Percentiles rank a stretch among this genome's conserved stretches.
These are phyloP conservation scores for Cutaneotrichosporon dermatis DNA, from an alignment of 1,284 basidiomycete species.

Conservation along the genomic window DNA sequence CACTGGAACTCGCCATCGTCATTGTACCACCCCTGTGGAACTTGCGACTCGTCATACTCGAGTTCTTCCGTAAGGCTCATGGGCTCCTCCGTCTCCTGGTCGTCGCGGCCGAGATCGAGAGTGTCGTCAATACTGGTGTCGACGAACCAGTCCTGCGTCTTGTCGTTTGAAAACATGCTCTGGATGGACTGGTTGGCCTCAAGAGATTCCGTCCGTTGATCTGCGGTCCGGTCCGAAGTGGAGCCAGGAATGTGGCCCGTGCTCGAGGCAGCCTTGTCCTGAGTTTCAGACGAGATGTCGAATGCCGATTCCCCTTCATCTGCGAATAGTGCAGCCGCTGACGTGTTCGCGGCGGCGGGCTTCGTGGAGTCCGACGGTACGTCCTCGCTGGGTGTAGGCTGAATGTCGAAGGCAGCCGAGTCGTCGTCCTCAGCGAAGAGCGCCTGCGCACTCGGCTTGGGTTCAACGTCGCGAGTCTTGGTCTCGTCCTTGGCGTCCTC, in stretches of 20 bases:
- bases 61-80: constrained; percentile 8
- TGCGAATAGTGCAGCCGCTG: constrained; percentile 18
- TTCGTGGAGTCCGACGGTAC: background rate
- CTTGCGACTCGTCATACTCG: constrained; percentile 28
- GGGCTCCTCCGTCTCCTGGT: constrained; percentile 1
- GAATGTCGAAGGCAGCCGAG: constrained; percentile 4
- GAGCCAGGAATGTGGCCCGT: too few relatives aligned
- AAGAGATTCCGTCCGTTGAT: too few relatives aligned
- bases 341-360: background rate
- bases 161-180: constrained; percentile 25
- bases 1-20: constrained; percentile 39
- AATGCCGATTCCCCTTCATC: constrained; percentile 13
- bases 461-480: too few relatives aligned
- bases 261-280: too few relatives aligned
- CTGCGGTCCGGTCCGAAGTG: too few relatives aligned
- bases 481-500: background rate
- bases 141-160: constrained; percentile 34
- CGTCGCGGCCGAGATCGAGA: constrained; percentile 16
- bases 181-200: constrained; percentile 22
- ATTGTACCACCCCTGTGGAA: constrained; percentile 46
- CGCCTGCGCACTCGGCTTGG: background rate
- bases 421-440: constrained; percentile 3
- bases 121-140: constrained; percentile 37
- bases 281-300: constrained; percentile 8
- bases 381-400: background rate